phyloP scores from a whole-genome alignment of 495 filamentous ascomycete species.

The Articulospora tetracladia region DNA sequence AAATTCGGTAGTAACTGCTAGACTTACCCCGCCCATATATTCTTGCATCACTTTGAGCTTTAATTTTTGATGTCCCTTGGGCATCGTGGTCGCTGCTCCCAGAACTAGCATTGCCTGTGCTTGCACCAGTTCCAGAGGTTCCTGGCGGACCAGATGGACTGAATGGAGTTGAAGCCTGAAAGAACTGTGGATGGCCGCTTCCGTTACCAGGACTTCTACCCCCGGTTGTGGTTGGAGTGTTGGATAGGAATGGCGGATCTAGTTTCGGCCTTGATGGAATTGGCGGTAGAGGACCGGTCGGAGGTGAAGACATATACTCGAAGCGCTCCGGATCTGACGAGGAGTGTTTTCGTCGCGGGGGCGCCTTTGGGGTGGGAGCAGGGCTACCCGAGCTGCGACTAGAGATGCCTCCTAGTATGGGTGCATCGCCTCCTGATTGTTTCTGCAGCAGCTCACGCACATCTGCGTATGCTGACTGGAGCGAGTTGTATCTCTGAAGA shows the following conservation, averaged over 20 bases:
- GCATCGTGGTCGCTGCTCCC: conserved; percentile 38
- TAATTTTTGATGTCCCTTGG: conserved; percentile 32
- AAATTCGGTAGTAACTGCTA: not conserved
- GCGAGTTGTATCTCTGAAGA: conserved; percentile 31
- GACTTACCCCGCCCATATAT: conserved; percentile 40
- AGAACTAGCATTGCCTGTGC: not conserved
- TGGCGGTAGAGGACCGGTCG: conserved; percentile 1
- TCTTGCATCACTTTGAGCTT: conserved; percentile 33
- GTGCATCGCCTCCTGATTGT: not conserved
- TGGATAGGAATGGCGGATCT: not conserved
- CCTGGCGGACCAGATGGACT: conserved; percentile 17
- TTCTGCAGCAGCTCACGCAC: conserved; percentile 25
- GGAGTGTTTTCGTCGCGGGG: conserved; percentile 12
- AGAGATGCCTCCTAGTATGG: not conserved
- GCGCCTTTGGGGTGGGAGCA: not conserved
- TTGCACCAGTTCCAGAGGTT: conserved; percentile 35
- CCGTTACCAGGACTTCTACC: conserved; percentile 3
- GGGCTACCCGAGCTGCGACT: not conserved
- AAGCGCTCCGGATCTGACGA: conserved; percentile 17
- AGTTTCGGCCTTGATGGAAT: not conserved
- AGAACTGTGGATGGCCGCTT: conserved; percentile 3
- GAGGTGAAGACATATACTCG: not conserved
- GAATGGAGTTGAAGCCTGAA: conserved; percentile 7
- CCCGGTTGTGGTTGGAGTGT: not conserved
- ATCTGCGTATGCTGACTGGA: conserved; percentile 34